Evolutionary conservation across 2,329 filamentous ascomycete genomes (phyloP), one percentile per base, ranked within the genome.

Genomic region (Fusarium drepaniforme): DNA sequence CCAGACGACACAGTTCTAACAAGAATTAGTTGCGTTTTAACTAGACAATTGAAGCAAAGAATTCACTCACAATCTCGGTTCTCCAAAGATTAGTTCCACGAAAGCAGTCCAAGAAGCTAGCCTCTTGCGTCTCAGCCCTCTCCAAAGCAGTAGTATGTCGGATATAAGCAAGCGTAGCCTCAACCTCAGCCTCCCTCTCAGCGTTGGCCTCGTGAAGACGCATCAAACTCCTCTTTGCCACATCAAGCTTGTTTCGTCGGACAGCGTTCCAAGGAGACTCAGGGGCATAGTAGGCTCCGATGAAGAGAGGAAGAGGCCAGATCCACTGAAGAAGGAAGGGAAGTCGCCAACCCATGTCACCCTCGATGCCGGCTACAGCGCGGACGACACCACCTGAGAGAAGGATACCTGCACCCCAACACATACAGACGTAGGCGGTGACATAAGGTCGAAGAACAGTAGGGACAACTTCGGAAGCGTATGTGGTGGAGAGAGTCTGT

Each of bases 391-490:
- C 83, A 1, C 83, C 81, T 0, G 82, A 82, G n/a, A 87, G 79
- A 21, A 86, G 75, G 63, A 86, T 84, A 3, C 85, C 85, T 3
- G 84, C 79, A 1, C 82, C 82, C 81, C 84, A 86, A 66, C 84
- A 86, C 74, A 87, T 80, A 49, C 86, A 86, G 37, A 84, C 81
- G 66, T 84, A 85, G 0, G 81, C 82, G 0, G 84, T 86, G 1
- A 87, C 79, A 30, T 86, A 86, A 3, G 80, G 77, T 8, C 85
- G 79, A 0, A 86, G 80, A 0, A 81, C 64, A 1, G 78, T 75
- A 1, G 85, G 81, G 35, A 79, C 80, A 6, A 82, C 73, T 65
- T 86, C 85, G 1, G 83, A 84, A 0, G 86, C 86, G 69, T 88
- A 88, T 0, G 85, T 82, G 0, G 84, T 82, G 1, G 81, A 80